These are phyloP conservation scores for Hymenoscyphus occultus DNA, from an alignment of 2,329 filamentous ascomycete genomes.

Conservation along the genomic window DNA sequence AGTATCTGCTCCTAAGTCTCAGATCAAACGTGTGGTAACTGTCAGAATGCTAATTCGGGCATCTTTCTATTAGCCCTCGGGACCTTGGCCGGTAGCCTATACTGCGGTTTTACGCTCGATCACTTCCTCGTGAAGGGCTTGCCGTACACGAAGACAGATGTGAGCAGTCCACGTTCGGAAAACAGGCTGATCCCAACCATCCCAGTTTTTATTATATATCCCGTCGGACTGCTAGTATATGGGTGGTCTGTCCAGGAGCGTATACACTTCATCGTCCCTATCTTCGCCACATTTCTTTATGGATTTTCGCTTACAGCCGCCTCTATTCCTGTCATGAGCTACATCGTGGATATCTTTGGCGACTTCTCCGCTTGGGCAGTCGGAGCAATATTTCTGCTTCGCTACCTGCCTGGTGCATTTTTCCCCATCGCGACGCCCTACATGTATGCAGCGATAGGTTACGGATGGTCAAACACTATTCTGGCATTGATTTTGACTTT, in stretches of 20 bases:
- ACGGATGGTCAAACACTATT: conserved; percentile 60
- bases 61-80: conserved; percentile 52
- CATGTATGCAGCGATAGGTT: conserved; percentile 62
- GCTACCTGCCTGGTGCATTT: conserved; percentile 65
- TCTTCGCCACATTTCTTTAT: conserved; percentile 52
- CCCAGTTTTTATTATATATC: conserved; percentile 56
- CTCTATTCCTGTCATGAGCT: conserved; percentile 62
- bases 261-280: conserved; percentile 54
- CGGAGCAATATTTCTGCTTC: conserved; percentile 62
- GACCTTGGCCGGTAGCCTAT: conserved; percentile 40
- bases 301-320: conserved; percentile 64
- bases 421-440: conserved; percentile 69
- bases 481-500: conserved; percentile 55
- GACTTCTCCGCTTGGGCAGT: conserved; percentile 60
- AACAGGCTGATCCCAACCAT: conserved; percentile 64
- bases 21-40: conserved; percentile 45
- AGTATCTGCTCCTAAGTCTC: conserved; percentile 54
- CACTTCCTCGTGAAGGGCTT: conserved; percentile 45
- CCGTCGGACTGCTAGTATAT: conserved; percentile 56
- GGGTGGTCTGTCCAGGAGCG: conserved; percentile 48
- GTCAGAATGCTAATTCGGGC: background rate
- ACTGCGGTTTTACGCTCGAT: background rate
- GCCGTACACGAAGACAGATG: conserved; percentile 60
- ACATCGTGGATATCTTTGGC: conserved; percentile 55
- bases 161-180: conserved; percentile 59